Evolutionary conservation across 768 basidiomycete genomes (phyloP), one percentile per base, ranked within the genome.

Genomic region (Tricholoma furcatifolium): DNA sequence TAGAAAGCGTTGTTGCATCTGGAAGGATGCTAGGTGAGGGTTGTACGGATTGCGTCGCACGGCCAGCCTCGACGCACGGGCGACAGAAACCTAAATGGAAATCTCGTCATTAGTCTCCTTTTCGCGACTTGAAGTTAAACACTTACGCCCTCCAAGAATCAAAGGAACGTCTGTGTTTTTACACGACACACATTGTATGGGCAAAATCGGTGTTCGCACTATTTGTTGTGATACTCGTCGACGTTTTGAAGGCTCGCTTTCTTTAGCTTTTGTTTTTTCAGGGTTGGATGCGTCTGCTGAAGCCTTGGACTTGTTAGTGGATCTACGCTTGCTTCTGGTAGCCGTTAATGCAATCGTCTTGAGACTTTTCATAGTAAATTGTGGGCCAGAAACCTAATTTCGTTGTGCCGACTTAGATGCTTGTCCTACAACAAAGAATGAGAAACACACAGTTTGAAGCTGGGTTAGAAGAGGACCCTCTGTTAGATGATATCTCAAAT

Each of bases 131-230:
- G 6, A 8, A 32, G 41, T 42, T 7, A 6, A 45, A 45, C 21
- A 77, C 87, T 76, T 58, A 89, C 88, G 77, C 38, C 88, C 88
- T 52, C 87, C 87, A 64, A 84, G 74, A 47, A 89, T 80, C n/a
- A 91, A 73, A 6, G 88, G 88, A 12, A 90, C 88, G 61, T 87
- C 85, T 14, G 77, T 80, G 63, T 81, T 77, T 40, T 79, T 78
- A 65, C 88, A 91, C 6, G 79, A 68, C 35, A 76, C 68, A 56
- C 88, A 91, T 30, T 73, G 70, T 9, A 80, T 74, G 12, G 73
- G 65, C 14, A 54, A 10, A 3, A 49, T 40, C 24, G 41, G 14
- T 2, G 32, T 54, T 7, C 59, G 56, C 39, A 64, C 63, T 9
- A 57, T 44, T 50, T 73, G 76, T 1, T 74, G 74, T 0, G 68